A percentile compares a stretch with the other conserved stretches of the same genome.
These are phyloP conservation scores for Scedosporium dehoogii DNA, from an alignment of 2,329 filamentous ascomycete genomes.

Conservation along the genomic window DNA sequence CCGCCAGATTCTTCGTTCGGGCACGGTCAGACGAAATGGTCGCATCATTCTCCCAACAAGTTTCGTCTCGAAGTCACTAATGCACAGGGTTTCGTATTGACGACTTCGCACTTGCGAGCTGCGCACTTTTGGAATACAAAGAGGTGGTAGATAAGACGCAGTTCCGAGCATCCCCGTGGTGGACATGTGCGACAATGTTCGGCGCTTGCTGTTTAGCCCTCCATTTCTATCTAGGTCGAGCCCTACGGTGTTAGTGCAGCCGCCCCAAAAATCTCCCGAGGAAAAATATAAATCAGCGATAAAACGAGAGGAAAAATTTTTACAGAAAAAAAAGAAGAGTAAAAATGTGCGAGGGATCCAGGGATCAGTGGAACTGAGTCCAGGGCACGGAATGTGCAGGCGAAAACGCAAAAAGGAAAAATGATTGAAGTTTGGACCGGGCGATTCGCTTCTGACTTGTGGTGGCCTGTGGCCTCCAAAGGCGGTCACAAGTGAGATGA, in stretches of 20 bases:
- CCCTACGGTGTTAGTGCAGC: background rate
- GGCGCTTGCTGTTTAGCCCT: too few species aligned
- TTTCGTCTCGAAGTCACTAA: background rate
- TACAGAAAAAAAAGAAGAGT: background rate
- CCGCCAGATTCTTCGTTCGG: background rate
- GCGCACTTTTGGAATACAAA: background rate
- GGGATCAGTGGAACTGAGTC: background rate
- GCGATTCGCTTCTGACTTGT: background rate
- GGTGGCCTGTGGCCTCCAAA: background rate
- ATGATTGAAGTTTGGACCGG: background rate
- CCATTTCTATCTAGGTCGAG: background rate
- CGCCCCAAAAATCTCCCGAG: background rate
- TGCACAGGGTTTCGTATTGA: background rate
- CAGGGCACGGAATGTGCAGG: background rate
- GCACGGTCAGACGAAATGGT: background rate
- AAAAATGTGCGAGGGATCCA: background rate
- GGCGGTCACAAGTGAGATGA: slow-evolving; percentile 1
- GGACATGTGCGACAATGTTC: too few species aligned
- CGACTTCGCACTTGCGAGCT: background rate
- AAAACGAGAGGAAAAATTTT: background rate
- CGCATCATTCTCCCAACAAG: slow-evolving; percentile 1
- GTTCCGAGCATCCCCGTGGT: too few species aligned
- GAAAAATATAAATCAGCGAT: background rate
- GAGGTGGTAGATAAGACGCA: too few species aligned
- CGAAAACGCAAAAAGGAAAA: background rate